Evolutionary conservation across 1,284 basidiomycete genomes (phyloP).

Genomic region (Puccinia polysora): DNA sequence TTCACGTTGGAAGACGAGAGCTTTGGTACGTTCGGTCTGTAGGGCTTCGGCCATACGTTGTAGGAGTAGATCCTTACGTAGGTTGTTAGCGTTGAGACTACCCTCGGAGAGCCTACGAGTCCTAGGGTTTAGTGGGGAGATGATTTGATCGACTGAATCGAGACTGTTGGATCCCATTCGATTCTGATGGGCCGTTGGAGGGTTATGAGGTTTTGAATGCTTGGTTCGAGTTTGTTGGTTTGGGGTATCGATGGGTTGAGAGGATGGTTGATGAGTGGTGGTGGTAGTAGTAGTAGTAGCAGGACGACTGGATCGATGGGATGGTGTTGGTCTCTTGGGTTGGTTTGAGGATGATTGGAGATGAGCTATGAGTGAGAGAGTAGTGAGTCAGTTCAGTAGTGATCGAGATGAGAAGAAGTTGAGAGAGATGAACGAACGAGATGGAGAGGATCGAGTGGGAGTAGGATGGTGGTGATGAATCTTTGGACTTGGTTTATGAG

Average conservation of each 20-base stretch:
- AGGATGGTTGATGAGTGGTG: not conserved
- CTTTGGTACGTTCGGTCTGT: slow-evolving; percentile 19
- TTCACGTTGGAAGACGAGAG: slow-evolving; percentile 33
- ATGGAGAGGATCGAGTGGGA: too few species aligned
- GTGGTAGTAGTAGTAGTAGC: not conserved
- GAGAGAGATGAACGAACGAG: too few species aligned
- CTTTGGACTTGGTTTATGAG: too few species aligned
- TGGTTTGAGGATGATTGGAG: too few species aligned
- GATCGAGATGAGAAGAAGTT: too few species aligned
- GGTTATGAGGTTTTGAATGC: too few species aligned
- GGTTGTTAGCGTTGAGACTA: slow-evolving; percentile 7
- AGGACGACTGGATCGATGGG: not conserved
- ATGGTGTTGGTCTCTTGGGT: not conserved
- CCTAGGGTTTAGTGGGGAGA: not conserved
- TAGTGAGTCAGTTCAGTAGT: too few species aligned
- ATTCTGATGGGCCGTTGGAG: slow-evolving; percentile 5
- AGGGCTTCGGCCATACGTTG: slow-evolving; percentile 38
- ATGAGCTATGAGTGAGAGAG: too few species aligned
- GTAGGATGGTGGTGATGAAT: too few species aligned
- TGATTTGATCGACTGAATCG: not conserved
- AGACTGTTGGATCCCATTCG: too few species aligned
- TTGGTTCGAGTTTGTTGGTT: not conserved
- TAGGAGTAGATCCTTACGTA: slow-evolving; percentile 35
- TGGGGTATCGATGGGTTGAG: not conserved
- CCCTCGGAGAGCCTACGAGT: slow-evolving; percentile 36